Evolutionary conservation across 495 filamentous ascomycete species (phyloP), one percentile per base, ranked within the genome.

Genomic region (Jackrogersella minutella): DNA sequence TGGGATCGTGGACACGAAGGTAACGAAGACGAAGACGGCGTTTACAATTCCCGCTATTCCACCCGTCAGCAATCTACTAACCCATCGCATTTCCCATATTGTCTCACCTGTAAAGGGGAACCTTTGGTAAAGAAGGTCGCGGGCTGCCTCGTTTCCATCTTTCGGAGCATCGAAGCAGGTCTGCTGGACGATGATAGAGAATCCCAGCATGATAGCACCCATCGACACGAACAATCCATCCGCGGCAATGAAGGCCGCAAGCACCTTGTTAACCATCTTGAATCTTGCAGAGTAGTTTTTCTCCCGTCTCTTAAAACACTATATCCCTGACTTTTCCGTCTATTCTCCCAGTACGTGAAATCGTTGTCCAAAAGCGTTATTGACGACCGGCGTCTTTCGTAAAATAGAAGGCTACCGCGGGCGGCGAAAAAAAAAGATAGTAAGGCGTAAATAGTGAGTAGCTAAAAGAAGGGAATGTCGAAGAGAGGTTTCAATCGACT

Each of bases 161-260:
- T 77, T 55, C 64, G 79, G 62, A 65, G 67, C 28, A 73, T 78
- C 73, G 80, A 77, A 68, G 74, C 78, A 66, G 72, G 78, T 76
- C 78, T 82, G 77, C 80, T 83, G 56, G 57, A 82, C 81, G 60
- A 87, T 79, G 68, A 91, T 68, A 17, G 87, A 85, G 65, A 89
- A 88, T 54, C 79, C 83, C 56, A 91, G 69, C 61, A 91, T 80
- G 53, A 92, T 78, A 53, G 80, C 82, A 64, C 90, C 90, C 58
- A 85, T 85, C 16, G 79, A 72, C 16, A 88, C 77, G 74, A 91
- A 90, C 70, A 92, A 75, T 64, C 83, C 58, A 70, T 91, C 84
- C 60, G 78, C 68, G 56, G 79, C 72, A 56, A 88, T 58, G 73
- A 90, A 89, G 56, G 80, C 78, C 65, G 82, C 50, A 28, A 88